Evolutionary conservation across 441 rosid genomes (phyloP).

Genomic region (Aquilaria agallochum): DNA sequence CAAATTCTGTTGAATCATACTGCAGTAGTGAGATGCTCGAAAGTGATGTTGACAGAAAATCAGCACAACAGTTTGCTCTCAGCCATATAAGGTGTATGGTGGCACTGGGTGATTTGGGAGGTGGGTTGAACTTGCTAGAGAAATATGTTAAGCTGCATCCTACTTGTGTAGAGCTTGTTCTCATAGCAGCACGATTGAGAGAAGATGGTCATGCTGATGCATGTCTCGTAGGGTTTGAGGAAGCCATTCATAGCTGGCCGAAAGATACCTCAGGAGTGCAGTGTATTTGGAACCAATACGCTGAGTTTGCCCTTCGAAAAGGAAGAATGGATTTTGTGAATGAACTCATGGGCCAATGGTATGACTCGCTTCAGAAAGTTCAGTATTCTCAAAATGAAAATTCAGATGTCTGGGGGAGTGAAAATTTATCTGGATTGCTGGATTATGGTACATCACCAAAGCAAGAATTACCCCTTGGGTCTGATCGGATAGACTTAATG

Average conservation of each 20-base stretch:
- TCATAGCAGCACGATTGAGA: conserved; percentile 54
- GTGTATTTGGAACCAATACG: conserved; percentile 92
- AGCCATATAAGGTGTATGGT: conserved; percentile 57
- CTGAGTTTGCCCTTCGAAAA: conserved; percentile 56
- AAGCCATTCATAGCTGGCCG: conserved; percentile 64
- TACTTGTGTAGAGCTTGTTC: conserved; percentile 59
- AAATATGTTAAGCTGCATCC: conserved; percentile 57
- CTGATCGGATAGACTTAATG: conserved; percentile 45
- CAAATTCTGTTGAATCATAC: conserved; percentile 28
- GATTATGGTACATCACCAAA: conserved; percentile 32
- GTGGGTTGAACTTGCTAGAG: conserved; percentile 43
- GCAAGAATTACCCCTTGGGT: conserved; percentile 19
- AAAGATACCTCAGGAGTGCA: conserved; percentile 65
- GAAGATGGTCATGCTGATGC: conserved; percentile 28
- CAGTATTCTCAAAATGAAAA: conserved; percentile 22
- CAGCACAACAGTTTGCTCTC: conserved; percentile 49
- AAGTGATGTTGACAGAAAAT: conserved; percentile 25
- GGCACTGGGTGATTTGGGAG: conserved; percentile 48
- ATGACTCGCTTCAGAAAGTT: conserved; percentile 42
- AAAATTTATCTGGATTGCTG: conserved; percentile 16
- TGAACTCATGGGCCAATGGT: conserved; percentile 68
- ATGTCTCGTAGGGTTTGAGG: conserved; percentile 55
- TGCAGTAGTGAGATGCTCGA: conserved; percentile 19
- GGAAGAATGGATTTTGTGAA: conserved; percentile 48
- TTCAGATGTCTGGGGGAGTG: conserved; percentile 19